Base-by-base conservation (phyloP, 2,329 filamentous ascomycete species). In the Microsporum ferrugineum region DNA sequence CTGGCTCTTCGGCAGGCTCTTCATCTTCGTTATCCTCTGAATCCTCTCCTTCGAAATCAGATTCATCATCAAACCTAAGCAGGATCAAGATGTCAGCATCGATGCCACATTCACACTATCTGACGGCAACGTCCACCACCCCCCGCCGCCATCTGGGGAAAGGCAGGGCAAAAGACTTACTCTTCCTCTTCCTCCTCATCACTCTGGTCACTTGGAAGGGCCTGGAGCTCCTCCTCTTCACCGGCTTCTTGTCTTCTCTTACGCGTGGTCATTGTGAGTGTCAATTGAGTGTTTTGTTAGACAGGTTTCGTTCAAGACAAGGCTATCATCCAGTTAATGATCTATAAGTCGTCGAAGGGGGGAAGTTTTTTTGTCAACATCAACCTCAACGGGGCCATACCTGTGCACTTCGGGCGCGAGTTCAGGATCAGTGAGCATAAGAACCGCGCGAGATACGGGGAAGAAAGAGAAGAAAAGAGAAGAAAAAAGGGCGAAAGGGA, bases 221-320 rank as follows among this genome's bases (percentile, higher is more conserved):
- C 74, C 62, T 77, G 73, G 3, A 81, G 72, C 65, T 78, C 75
- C 60, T 77, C 74, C 61, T 73, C 77, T 41, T 78, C 78, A 58
- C 78, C 76, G 23, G 76, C 71, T 34, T 80, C 77, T 63, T 76
- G 75, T 71, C 77, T 77, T 74, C 79, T 78, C 68, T 77, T 78
- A 68, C 77, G 75, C 65, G 77, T 78, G 27, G 76, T 71, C 77
- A 78, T 79, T 38, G 60, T 71, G 58, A 38, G 39, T 47, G 33
- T 56, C 58, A 43, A 41, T 55, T 60, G 45, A 17, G 33, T 12
- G 57, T 33, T n/a, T 41, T 23, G 17, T 59, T 5, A 5, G 55
- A n/a, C 5, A 8, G 49, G 2, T 14, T 33, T 2, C 31, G 10
- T 47, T 57, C 17, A 38, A 23, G 47, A 53, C 38, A 29, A 27